Base-by-base conservation (phyloP, 495 filamentous ascomycete species). In the Annulohypoxylon stygium region DNA sequence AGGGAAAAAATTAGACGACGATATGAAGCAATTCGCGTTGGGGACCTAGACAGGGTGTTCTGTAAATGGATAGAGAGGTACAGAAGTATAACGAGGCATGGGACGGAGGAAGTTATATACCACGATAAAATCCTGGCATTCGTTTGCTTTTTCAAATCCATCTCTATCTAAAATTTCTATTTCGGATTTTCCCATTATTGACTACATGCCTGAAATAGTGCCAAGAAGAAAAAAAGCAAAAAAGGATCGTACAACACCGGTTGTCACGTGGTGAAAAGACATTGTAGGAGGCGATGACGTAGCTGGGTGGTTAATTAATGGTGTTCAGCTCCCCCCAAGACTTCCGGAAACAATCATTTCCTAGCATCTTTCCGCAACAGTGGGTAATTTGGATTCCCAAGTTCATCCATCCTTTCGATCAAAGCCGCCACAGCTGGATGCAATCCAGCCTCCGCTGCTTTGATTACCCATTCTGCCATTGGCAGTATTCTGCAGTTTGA, bases 21-120 rank as follows among this genome's bases (percentile, higher is more conserved):
- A 41, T 47, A 65, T 68, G 63, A 73, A 70, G 64, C 59, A 67
- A 68, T 73, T 67, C 71, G 66, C 34, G 37, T 7, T 7, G 33
- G 33, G 33, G 20, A 4, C 58, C 18, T 50, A 36, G 53, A 45
- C 4, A 36, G 50, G 0, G 1, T 45, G 30, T n/a, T 25, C 30
- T 61, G n/a, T 64, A 62, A 58, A 62, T 67, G 23, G 36, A 11
- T 62, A 37, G 12, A 36, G 16, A 11, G 39, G 43, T 62, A 37
- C 18, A 48, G 57, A 43, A 26, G 54, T 51, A 48, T 66, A 57
- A 66, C 30, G 69, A 64, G 53, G 37, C 12, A 67, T n/a, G 57
- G 26, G 25, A 47, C 25, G 9, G 18, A 36, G 41, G 41, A 47
- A 26, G 9, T 9, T 39, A 62, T 63, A 69, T 69, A 69, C 59